phyloP scores from a whole-genome alignment of 2,329 filamentous ascomycete species.

The Aspergillus intermedius region DNA sequence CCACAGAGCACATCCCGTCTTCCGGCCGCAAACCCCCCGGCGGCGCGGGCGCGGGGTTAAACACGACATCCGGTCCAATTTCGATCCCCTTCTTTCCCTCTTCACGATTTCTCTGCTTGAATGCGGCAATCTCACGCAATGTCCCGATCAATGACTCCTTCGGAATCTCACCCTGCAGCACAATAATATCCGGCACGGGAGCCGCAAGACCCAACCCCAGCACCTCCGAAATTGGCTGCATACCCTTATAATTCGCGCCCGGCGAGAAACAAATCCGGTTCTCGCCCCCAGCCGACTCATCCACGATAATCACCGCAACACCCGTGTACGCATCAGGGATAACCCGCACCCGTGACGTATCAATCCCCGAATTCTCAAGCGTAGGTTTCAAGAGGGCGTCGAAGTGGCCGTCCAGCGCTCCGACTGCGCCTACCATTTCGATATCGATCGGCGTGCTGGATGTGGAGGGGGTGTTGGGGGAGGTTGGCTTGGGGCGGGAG shows the following conservation, averaged over 20 bases:
- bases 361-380: constrained; percentile 57
- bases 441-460: constrained; percentile 40
- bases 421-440: constrained; percentile 69
- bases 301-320: constrained; percentile 69
- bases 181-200: constrained; percentile 55
- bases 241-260: constrained; percentile 58
- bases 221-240: constrained; percentile 34
- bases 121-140: constrained; percentile 34
- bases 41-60: constrained; percentile 85
- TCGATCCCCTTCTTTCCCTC: constrained; percentile 29
- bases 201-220: constrained; percentile 27
- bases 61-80: constrained; percentile 55
- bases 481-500: constrained; percentile 49
- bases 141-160: constrained; percentile 58
- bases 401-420: constrained; percentile 55
- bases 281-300: constrained; percentile 61
- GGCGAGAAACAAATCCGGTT: constrained; percentile 70
- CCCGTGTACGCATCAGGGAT: constrained; percentile 53
- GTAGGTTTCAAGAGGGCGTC: constrained; percentile 53
- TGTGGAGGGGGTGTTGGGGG: constrained; percentile 10
- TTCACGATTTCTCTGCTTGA: constrained; percentile 40
- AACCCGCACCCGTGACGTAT: constrained; percentile 48
- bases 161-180: constrained; percentile 75
- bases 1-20: constrained; percentile 59
- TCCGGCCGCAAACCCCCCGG: constrained; percentile 59